Base-by-base conservation (phyloP, 2,329 filamentous ascomycete species). In the Exophiala alcalophila region DNA sequence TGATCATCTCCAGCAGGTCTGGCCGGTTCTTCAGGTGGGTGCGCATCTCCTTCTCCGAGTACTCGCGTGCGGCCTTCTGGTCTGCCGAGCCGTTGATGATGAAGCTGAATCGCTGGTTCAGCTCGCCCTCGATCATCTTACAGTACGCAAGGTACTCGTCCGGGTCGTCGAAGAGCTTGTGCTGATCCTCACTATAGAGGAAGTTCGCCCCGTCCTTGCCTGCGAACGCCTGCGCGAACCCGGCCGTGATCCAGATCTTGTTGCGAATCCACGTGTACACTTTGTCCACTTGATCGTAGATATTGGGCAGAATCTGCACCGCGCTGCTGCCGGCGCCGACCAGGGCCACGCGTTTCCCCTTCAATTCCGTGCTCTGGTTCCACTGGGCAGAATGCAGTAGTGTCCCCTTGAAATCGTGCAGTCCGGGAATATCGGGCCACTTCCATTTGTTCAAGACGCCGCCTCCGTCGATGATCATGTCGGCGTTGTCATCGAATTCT, bases 391-490 rank as follows among this genome's bases (percentile, higher is more conserved):
- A 57, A 38, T 64, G 62, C 23, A 61, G 46, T 9, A 67, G 45
- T 14, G 56, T 41, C 3, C 66, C 65, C 34, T 57, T 44, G 49
- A 65, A 68, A 2, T 49, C 44, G 5, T 63, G 39, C 4, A 67
- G 47, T 3, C 65, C 65, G 4, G 44, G 45, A 20, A 67, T 65
- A 2, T 54, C 42, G 2, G 66, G 65, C 64, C 63, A 66, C 41
- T 59, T 59, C 57, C 57, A 60, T 2, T 52, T 45, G 35, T 80
- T 80, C 20, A 61, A 44, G 7, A 58, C 45, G 2, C 59, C 59
- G n/a, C 46, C 49, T 2, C 38, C 54, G 40, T 61, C 57, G 27
- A 62, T 42, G 2, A 62, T 19, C 14, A 62, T 24, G 28, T 62
- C 50, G 2, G 51, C 38, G 27, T 47, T 38, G 14, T 59, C 57